Evolutionary conservation across 2,329 filamentous ascomycete species (phyloP).

Genomic region (Coniosporium tulheliwenetii): DNA sequence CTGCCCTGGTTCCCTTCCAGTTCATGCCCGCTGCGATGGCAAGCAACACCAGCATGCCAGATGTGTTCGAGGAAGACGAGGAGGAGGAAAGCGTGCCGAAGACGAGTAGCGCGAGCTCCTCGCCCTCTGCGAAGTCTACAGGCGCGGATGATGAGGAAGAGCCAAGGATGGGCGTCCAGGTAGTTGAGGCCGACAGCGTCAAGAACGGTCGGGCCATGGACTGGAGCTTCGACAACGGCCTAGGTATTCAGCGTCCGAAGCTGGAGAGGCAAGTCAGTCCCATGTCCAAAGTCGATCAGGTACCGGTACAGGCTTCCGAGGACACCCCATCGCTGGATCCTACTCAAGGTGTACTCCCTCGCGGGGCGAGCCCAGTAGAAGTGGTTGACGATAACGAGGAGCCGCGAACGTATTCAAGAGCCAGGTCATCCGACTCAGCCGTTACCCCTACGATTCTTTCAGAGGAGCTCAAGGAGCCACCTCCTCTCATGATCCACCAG

Average conservation of each 20-base stretch:
- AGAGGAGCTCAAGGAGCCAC: slow-evolving; percentile 17
- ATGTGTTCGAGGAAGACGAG: slow-evolving; percentile 77
- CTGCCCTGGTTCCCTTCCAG: slow-evolving; percentile 64
- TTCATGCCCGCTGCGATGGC: slow-evolving; percentile 28
- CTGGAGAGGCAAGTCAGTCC: not conserved
- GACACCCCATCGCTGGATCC: not conserved
- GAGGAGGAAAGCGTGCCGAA: slow-evolving; percentile 31
- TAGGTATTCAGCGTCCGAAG: slow-evolving; percentile 13
- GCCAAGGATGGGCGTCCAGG: slow-evolving; percentile 27
- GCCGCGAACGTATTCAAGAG: slow-evolving; percentile 30
- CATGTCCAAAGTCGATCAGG: not conserved
- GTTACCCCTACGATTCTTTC: slow-evolving; percentile 18
- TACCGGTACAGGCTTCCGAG: slow-evolving; percentile 1
- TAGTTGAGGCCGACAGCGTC: slow-evolving; percentile 27
- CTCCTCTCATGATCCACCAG: slow-evolving; percentile 20
- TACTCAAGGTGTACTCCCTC: not conserved
- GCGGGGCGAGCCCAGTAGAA: slow-evolving; percentile 20
- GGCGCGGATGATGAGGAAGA: slow-evolving; percentile 22
- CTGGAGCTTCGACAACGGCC: slow-evolving; percentile 24
- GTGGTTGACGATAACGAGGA: slow-evolving; percentile 32
- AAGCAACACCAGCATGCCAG: slow-evolving; percentile 62
- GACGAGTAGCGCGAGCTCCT: not conserved
- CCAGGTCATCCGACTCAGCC: slow-evolving; percentile 34
- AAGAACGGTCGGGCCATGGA: slow-evolving; percentile 24
- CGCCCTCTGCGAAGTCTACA: slow-evolving; percentile 11